These are phyloP conservation scores for Earliella scabrosa DNA, from an alignment of 1,284 basidiomycete species.

Conservation along the genomic window DNA sequence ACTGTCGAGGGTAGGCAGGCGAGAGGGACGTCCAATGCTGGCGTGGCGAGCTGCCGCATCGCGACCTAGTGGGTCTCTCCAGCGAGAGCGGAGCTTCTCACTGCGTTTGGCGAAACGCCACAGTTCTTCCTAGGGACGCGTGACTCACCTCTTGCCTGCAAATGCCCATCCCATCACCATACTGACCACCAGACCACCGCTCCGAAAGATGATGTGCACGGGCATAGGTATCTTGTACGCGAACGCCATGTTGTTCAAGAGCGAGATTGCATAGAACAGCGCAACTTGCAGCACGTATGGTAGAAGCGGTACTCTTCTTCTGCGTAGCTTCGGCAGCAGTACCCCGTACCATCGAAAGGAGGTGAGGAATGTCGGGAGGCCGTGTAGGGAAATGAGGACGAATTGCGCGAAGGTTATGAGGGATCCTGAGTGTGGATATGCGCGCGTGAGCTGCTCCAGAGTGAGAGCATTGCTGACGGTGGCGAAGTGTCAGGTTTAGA, in stretches of 20 bases:
- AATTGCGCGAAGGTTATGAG: conserved; percentile 90
- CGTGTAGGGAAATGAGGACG: conserved; percentile 71
- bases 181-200: conserved; percentile 85
- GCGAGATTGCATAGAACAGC: conserved; percentile 82
- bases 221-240: conserved; percentile 87
- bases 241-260: conserved; percentile 92
- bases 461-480: conserved; percentile 69
- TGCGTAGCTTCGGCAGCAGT: conserved; percentile 49
- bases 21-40: too few relatives aligned
- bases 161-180: conserved; percentile 76
- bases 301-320: conserved; percentile 72
- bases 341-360: conserved; percentile 27
- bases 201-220: conserved; percentile 94
- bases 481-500: conserved; percentile 24
- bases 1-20: too few relatives aligned
- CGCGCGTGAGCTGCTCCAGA: conserved; percentile 66
- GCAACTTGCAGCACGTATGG: conserved; percentile 84
- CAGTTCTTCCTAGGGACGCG: too few relatives aligned
- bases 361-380: conserved; percentile 61
- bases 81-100: too few relatives aligned
- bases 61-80: too few relatives aligned
- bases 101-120: too few relatives aligned
- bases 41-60: too few relatives aligned
- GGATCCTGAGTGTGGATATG: conserved; percentile 69
- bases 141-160: conserved; percentile 58